phyloP scores from a whole-genome alignment of 73 alveolate genomes.

The Paramecium primaurelia region DNA sequence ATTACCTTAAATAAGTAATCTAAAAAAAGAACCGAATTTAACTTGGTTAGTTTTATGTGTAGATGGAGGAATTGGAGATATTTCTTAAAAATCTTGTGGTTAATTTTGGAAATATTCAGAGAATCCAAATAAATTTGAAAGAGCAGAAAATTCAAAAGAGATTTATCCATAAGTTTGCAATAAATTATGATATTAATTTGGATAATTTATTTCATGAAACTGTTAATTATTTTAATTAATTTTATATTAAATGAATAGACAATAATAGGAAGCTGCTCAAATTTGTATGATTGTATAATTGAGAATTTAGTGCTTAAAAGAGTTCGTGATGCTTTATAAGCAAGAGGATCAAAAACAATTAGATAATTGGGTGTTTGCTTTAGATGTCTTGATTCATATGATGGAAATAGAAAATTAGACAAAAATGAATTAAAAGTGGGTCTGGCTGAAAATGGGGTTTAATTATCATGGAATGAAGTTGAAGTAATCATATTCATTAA shows the following conservation, averaged over 20 bases:
- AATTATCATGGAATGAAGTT: conserved; percentile 87
- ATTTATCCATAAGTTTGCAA: neutral
- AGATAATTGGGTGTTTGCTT: conserved; percentile 85
- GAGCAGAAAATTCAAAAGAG: neutral
- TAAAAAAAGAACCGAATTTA: conserved; percentile 3
- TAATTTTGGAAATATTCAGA: conserved; percentile 8
- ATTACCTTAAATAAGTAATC: neutral
- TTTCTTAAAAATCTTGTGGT: neutral
- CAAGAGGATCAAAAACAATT: conserved; percentile 84
- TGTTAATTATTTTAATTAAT: neutral
- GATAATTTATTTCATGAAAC: neutral
- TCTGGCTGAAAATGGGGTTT: conserved; percentile 86
- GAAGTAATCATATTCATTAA: conserved; percentile 53
- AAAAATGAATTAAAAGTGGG: conserved; percentile 88
- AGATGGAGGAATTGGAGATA: conserved; percentile 24
- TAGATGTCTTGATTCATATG: conserved; percentile 84
- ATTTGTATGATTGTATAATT: neutral
- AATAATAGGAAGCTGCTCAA: conserved; percentile 44
- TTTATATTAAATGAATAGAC: neutral
- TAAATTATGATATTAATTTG: neutral
- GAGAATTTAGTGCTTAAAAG: conserved; percentile 45
- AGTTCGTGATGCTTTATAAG: conserved; percentile 52
- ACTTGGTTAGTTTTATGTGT: conserved; percentile 23
- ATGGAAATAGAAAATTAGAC: conserved; percentile 90
- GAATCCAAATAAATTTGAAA: neutral